Evolutionary conservation across 208 protist species (phyloP), one percentile per base, ranked within the genome.

Genomic region (Leishmania aethiopica): DNA sequence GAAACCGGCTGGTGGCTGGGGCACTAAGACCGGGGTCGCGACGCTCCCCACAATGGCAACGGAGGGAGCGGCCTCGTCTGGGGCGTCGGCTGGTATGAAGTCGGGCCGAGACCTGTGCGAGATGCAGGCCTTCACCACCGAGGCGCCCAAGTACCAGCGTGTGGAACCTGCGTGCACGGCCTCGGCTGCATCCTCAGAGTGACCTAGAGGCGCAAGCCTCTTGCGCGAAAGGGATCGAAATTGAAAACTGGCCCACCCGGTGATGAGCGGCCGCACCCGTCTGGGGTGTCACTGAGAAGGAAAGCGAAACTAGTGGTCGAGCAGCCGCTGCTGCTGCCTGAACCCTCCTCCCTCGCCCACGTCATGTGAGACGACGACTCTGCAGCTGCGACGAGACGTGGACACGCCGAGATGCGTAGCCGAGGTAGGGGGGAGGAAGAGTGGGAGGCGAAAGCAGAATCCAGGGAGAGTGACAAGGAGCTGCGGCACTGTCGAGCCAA

Each of bases 1-100:
- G 62, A 87, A 84, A 75, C 70, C 80, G 8, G 75, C 80, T 4
- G 75, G 75, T 25, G 75, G 75, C 19, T 32, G 53, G 37, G 53
- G 53, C 42, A 59, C 51, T 55, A 45, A 35, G 17, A 66, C 42
- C 22, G 53, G 32, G 37, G 82, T 80, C 4, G 64, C 42, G 55
- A 62, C 70, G 77, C 79, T 67, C 22, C 51, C 82, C 1, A n/a
- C 55, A 11, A 62, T 55, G 5, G 47, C 76, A 17, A 35, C 6
- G 1, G 53, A 47, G 35, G 57, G 75, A 32, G 57, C 53, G 1
- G 53, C 75, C 22, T 13, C n/a, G 17, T 45, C 32, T 25, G 51
- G 35, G n/a, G 28, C 49, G 49, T 40, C 51, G 25, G 32, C n/a
- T 4, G 25, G 45, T 22, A 74, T 53, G 40, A 74, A 74, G n/a